phyloP scores from a whole-genome alignment of 805 yeast species.

The Zygotorulaspora florentina region DNA sequence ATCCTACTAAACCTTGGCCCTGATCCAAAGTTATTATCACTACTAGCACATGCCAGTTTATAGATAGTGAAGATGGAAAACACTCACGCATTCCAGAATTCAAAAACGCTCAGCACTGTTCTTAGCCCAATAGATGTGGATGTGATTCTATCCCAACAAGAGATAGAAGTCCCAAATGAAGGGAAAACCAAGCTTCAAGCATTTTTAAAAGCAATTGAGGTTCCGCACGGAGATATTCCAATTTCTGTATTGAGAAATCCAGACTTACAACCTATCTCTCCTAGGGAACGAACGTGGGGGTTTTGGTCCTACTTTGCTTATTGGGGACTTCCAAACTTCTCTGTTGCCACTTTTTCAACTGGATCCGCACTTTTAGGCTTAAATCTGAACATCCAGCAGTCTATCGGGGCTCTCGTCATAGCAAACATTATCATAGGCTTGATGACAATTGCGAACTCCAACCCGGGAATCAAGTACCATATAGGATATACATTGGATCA shows the following conservation, averaged over 20 bases:
- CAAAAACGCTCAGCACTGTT: neutral
- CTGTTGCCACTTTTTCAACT: constrained; percentile 38
- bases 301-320: constrained; percentile 34
- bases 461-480: constrained; percentile 33
- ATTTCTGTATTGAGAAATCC: constrained; percentile 36
- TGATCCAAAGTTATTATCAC: too few species aligned
- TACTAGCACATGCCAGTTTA: too few species aligned
- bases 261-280: constrained; percentile 39
- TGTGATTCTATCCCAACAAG: neutral
- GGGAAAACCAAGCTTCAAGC: neutral
- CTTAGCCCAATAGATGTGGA: neutral
- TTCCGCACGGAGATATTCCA: constrained; percentile 28
- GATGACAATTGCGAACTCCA: constrained; percentile 27
- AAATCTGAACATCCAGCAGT: constrained; percentile 29
- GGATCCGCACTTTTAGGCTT: constrained; percentile 30
- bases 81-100: too few species aligned
- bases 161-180: neutral
- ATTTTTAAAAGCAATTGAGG: constrained; percentile 21
- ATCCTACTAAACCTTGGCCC: too few species aligned
- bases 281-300: constrained; percentile 37
- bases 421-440: constrained; percentile 18
- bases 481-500: constrained; percentile 39
- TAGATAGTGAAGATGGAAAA: too few species aligned
- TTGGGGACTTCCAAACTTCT: constrained; percentile 38
- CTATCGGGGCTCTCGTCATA: constrained; percentile 31